These are phyloP conservation scores for Kodamaea kaohsiungensis DNA, from an alignment of 805 yeast genomes.

Conservation along the genomic window DNA sequence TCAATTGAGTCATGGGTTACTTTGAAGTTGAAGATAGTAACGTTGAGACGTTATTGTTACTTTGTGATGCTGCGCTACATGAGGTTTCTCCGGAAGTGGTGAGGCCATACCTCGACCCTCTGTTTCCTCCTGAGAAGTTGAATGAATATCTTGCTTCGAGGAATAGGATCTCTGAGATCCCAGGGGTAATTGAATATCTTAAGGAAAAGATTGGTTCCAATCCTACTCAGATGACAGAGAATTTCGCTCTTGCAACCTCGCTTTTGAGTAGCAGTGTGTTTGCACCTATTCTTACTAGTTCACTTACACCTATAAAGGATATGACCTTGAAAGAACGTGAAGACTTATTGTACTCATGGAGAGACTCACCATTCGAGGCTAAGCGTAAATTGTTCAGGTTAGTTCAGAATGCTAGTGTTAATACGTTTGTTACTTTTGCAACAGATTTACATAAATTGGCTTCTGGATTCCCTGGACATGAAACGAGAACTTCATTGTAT, in stretches of 20 bases:
- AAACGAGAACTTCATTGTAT: constrained; percentile 28
- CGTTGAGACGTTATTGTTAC: constrained; percentile 26
- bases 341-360: constrained; percentile 38
- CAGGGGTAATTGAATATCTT: constrained; percentile 22
- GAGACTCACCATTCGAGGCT: constrained; percentile 37
- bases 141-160: constrained; percentile 29
- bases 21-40: constrained; percentile 19
- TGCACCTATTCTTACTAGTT: constrained; percentile 35
- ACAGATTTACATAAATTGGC: constrained; percentile 36
- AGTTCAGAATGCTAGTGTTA: constrained; percentile 24
- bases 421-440: constrained; percentile 28
- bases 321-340: constrained; percentile 37
- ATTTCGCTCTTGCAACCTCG: constrained; percentile 25
- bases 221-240: not conserved
- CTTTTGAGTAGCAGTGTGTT: constrained; percentile 31
- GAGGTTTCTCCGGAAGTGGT: constrained; percentile 30
- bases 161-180: constrained; percentile 31
- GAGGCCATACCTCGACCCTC: constrained; percentile 23
- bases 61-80: constrained; percentile 38
- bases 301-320: constrained; percentile 34
- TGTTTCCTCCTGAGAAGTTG: constrained; percentile 28
- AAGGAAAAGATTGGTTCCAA: not conserved
- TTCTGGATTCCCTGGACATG: constrained; percentile 40
- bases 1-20: constrained; percentile 5
- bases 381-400: constrained; percentile 37